Percentiles rank a stretch among this genome's conserved stretches.
Evolutionary conservation across 2,329 filamentous ascomycete genomes (phyloP).

Genomic region (Fusarium nelsonii): DNA sequence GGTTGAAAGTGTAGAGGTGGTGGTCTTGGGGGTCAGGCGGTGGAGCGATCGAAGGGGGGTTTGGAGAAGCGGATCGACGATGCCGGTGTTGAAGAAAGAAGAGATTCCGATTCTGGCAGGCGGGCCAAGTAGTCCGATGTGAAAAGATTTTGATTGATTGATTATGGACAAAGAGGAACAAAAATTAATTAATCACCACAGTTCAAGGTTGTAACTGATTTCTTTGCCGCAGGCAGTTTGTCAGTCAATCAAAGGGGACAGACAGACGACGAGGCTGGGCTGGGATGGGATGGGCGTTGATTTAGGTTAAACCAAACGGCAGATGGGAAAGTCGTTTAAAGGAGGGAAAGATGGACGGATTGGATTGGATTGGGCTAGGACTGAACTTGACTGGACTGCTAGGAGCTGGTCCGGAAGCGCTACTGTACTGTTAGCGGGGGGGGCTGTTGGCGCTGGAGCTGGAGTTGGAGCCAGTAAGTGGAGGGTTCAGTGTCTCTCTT

Average conservation of each 20-base stretch:
- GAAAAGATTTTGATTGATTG: neutral
- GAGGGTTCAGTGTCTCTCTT: conserved; percentile 23
- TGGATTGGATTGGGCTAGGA: conserved; percentile 1
- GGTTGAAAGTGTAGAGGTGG: conserved; percentile 24
- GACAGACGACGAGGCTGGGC: conserved; percentile 5
- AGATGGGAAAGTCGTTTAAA: conserved; percentile 41
- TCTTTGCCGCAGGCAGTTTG: conserved; percentile 14
- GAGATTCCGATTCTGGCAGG: conserved; percentile 29
- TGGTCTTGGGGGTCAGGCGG: conserved; percentile 44
- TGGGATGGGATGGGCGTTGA: conserved; percentile 35
- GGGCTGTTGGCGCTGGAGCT: conserved; percentile 17
- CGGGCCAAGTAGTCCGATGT: conserved; percentile 36
- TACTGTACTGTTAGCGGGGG: conserved; percentile 2
- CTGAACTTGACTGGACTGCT: neutral
- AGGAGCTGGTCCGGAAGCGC: conserved; percentile 13
- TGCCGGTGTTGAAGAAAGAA: conserved; percentile 22
- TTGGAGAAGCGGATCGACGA: conserved; percentile 42
- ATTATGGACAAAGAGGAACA: neutral
- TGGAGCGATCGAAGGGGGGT: conserved; percentile 47
- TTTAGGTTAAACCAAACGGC: conserved; percentile 39
- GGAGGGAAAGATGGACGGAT: conserved; percentile 30
- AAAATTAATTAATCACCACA: conserved; percentile 22
- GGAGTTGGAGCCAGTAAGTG: conserved; percentile 22
- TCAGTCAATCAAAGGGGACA: conserved; percentile 11
- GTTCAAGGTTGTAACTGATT: neutral